Evolutionary conservation across 768 basidiomycete genomes (phyloP).

Genomic region (Auricularia cornea): DNA sequence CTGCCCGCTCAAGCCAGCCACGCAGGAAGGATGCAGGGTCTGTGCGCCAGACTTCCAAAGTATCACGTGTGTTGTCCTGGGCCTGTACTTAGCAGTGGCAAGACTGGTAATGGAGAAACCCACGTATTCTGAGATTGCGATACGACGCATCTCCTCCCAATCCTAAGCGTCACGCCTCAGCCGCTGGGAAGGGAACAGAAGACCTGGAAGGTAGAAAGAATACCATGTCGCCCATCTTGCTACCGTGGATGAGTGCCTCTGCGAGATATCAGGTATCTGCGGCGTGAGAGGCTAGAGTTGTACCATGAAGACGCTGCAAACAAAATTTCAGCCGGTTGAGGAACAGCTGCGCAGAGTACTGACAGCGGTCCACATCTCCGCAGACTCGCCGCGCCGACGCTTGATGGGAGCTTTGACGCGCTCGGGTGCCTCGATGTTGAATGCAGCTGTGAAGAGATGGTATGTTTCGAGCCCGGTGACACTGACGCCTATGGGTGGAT

Average conservation of each 20-base stretch:
- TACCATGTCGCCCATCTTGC: neutral
- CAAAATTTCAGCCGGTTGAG: neutral
- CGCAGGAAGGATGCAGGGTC: neutral
- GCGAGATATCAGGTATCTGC: too few relatives aligned
- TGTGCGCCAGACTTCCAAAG: constrained; percentile 4
- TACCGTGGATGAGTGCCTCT: too few relatives aligned
- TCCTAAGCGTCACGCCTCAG: too few relatives aligned
- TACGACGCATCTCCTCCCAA: constrained; percentile 2
- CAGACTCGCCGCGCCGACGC: neutral
- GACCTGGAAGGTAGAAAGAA: too few relatives aligned
- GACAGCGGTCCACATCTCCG: neutral
- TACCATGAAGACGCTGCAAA: neutral
- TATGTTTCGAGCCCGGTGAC: too few relatives aligned
- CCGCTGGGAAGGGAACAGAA: too few relatives aligned
- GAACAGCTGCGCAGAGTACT: neutral
- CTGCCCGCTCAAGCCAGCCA: neutral
- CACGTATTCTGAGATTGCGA: constrained; percentile 4
- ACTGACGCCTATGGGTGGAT: too few relatives aligned
- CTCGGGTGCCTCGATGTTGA: too few relatives aligned
- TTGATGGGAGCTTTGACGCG: too few relatives aligned
- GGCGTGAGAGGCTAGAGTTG: neutral
- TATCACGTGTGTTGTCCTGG: constrained; percentile 3
- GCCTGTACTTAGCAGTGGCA: neutral
- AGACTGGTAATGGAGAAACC: neutral
- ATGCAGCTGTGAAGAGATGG: too few relatives aligned